A percentile compares a stretch with the other conserved stretches of the same genome.
phyloP scores from a whole-genome alignment of 345 rosid genomes.

The Moricandia arvensis region DNA sequence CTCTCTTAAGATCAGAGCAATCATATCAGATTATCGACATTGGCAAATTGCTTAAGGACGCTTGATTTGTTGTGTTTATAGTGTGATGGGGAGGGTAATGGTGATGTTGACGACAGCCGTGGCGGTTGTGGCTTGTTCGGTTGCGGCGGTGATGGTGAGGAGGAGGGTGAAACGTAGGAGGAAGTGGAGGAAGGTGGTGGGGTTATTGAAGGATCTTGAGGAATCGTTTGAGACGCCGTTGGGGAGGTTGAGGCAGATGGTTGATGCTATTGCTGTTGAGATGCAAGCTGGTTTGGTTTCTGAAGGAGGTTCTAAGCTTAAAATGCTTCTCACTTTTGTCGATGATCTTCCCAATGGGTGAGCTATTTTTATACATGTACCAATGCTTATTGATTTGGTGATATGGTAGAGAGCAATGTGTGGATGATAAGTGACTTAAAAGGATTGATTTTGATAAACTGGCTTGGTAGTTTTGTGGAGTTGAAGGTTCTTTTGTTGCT shows the following conservation, averaged over 20 bases:
- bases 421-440: neutral
- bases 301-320: constrained; percentile 96
- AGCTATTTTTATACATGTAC: neutral
- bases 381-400: constrained; percentile 7
- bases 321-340: constrained; percentile 87
- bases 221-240: constrained; percentile 71
- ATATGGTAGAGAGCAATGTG: neutral
- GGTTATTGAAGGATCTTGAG: constrained; percentile 65
- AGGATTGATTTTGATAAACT: neutral
- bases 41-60: neutral
- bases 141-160: constrained; percentile 71
- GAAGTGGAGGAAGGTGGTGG: constrained; percentile 76
- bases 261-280: constrained; percentile 90
- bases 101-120: constrained; percentile 51
- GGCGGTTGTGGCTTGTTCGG: constrained; percentile 70
- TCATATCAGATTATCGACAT: neutral
- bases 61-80: too few species aligned
- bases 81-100: constrained; percentile 16
- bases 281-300: constrained; percentile 99
- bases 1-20: neutral
- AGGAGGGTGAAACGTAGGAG: constrained; percentile 57
- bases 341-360: constrained; percentile 63
- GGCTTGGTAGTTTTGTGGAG: neutral
- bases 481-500: neutral
- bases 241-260: constrained; percentile 74